These are phyloP conservation scores for Dorcoceras hygrometricum DNA, from an alignment of 257 asterid genomes.

Conservation along the genomic window DNA sequence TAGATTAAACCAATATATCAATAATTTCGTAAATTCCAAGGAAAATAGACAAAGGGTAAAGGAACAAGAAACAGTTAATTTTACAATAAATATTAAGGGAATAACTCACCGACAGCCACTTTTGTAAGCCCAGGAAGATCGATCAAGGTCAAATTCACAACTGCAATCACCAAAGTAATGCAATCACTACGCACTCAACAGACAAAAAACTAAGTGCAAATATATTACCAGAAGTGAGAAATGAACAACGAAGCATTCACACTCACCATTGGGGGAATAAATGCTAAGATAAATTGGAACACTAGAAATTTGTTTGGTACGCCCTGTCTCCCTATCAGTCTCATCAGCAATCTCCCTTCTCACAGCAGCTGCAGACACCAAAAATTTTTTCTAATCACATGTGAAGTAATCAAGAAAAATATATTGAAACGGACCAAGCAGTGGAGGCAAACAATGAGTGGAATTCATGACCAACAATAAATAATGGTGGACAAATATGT, in stretches of 20 bases:
- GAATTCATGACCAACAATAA: conserved; percentile 2
- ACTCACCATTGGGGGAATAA: conserved; percentile 77
- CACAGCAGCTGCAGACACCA: conserved; percentile 75
- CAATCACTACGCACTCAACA: conserved; percentile 23
- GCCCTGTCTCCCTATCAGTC: conserved; percentile 97
- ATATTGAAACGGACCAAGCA: conserved; percentile 12
- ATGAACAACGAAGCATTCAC: conserved; percentile 1
- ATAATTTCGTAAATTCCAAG: conserved; percentile 1
- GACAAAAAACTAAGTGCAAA: conserved; percentile 18
- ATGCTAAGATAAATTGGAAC: conserved; percentile 97
- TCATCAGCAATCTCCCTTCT: conserved; percentile 89
- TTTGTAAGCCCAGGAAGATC: conserved; percentile 99
- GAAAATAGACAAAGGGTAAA: conserved; percentile 7
- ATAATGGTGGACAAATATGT: background rate
- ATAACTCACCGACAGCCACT: conserved; percentile 91
- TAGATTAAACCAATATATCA: conserved; percentile 31
- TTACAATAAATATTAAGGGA: conserved; percentile 11
- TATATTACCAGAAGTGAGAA: conserved; percentile 1
- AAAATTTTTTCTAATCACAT: conserved; percentile 13
- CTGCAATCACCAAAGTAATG: conserved; percentile 46
- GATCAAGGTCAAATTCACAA: conserved; percentile 86
- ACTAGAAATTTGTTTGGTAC: conserved; percentile 68
- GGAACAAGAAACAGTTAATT: conserved; percentile 9
- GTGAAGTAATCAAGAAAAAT: background rate
- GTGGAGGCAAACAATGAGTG: background rate